phyloP scores from a whole-genome alignment of 2,329 filamentous ascomycete species.

The Pseudogymnoascus sp. region DNA sequence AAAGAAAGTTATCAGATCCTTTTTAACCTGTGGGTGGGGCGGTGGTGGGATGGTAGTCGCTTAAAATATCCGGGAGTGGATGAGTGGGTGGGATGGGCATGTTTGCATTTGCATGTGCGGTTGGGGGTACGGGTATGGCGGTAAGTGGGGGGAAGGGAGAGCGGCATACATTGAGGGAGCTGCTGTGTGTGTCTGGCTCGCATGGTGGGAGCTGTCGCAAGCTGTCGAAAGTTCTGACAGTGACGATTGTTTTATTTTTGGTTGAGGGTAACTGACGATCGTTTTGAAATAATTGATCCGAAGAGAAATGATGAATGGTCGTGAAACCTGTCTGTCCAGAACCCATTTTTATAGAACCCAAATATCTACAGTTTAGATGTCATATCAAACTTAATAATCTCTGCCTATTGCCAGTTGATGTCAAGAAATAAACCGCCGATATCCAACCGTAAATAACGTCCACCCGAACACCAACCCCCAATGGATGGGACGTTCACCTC shows the following conservation, averaged over 20 bases:
- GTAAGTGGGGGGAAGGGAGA: not conserved
- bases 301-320: not conserved
- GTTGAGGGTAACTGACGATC: not conserved
- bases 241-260: not conserved
- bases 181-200: not conserved
- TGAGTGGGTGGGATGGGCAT: not conserved
- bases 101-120: conserved; percentile 9
- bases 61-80: conserved; percentile 6
- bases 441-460: not conserved
- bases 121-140: not conserved
- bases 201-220: not conserved
- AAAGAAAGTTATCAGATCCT: conserved; percentile 7
- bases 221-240: not conserved
- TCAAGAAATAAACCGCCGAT: not conserved
- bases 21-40: not conserved
- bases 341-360: not conserved
- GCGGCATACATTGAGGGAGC: not conserved
- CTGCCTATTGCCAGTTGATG: not conserved
- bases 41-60: not conserved
- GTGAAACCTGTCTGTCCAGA: not conserved
- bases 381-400: not conserved
- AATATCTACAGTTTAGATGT: not conserved
- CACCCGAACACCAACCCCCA: not conserved
- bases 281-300: not conserved
- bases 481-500: not conserved